Evolutionary conservation across 441 rosid genomes (phyloP).

Genomic region (Theobroma grandiflorum): DNA sequence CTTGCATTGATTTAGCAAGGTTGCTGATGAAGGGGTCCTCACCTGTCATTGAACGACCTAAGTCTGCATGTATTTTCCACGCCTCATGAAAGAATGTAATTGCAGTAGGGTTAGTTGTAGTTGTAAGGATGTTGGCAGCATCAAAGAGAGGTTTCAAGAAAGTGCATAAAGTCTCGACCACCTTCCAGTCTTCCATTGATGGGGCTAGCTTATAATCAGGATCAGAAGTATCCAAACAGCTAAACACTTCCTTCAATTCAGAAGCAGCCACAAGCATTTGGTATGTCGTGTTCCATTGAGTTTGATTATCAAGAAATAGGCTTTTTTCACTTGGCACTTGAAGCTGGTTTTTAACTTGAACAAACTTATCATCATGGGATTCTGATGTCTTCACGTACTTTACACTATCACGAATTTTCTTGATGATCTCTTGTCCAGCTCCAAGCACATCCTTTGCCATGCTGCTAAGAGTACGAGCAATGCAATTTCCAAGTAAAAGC

Average conservation of each 20-base stretch:
- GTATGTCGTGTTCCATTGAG: slow-evolving; percentile 86
- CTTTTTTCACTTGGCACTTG: slow-evolving; percentile 78
- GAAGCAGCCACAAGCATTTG: slow-evolving; percentile 85
- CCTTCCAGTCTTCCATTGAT: slow-evolving; percentile 74
- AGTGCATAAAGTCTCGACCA: slow-evolving; percentile 64
- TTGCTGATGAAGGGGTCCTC: slow-evolving; percentile 65
- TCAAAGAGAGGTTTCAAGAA: slow-evolving; percentile 78
- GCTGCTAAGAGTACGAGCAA: slow-evolving; percentile 60
- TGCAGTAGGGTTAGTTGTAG: slow-evolving; percentile 54
- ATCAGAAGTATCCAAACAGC: slow-evolving; percentile 84
- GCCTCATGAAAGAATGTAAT: slow-evolving; percentile 77
- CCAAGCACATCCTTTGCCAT: slow-evolving; percentile 64
- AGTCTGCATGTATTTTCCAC: slow-evolving; percentile 83
- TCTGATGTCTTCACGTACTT: slow-evolving; percentile 89
- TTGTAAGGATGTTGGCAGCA: slow-evolving; percentile 61
- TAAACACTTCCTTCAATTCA: slow-evolving; percentile 83
- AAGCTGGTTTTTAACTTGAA: slow-evolving; percentile 86
- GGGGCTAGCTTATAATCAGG: slow-evolving; percentile 81
- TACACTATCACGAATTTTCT: slow-evolving; percentile 80
- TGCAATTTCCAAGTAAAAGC: slow-evolving; percentile 70
- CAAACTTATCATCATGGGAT: slow-evolving; percentile 82
- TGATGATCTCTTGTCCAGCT: slow-evolving; percentile 59
- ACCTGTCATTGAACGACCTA: slow-evolving; percentile 50
- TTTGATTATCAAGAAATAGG: slow-evolving; percentile 71
- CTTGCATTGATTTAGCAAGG: slow-evolving; percentile 64